Conservation (phyloP, 2,329 filamentous ascomycete genomes). For the Sporothrix sp. region DNA sequence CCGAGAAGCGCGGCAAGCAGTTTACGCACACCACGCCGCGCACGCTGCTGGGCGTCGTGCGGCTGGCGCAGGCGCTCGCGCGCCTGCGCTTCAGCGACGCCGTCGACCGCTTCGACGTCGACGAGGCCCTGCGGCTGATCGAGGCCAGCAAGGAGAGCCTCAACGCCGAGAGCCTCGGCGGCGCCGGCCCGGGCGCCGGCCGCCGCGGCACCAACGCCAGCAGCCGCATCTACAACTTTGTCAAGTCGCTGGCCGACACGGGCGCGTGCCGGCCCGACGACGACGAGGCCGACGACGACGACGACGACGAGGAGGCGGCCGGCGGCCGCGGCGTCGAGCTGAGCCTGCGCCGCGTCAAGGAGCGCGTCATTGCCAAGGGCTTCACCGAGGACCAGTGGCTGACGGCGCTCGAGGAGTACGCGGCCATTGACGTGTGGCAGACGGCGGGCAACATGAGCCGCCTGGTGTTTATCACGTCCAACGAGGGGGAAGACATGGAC, state of each 20-base stretch:
- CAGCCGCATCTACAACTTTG: conserved; percentile 89
- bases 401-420: conserved; percentile 80
- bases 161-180: conserved; percentile 60
- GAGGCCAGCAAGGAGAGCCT: conserved; percentile 91
- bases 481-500: conserved; percentile 43
- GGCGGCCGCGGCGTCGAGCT: conserved; percentile 49
- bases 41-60: conserved; percentile 85
- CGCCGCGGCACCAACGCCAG: conserved; percentile 67
- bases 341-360: conserved; percentile 78
- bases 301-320: conserved; percentile 37
- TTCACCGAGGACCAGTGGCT: conserved; percentile 93
- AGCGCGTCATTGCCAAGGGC: conserved; percentile 88
- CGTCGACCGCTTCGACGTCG: conserved; percentile 86
- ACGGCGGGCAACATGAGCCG: conserved; percentile 60
- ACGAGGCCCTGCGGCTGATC: conserved; percentile 82
- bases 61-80: conserved; percentile 86
- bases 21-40: conserved; percentile 91
- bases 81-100: conserved; percentile 78
- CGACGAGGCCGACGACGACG: conserved; percentile 46
- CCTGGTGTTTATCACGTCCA: conserved; percentile 58
- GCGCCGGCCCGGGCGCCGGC: conserved; percentile 35
- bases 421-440: conserved; percentile 77
- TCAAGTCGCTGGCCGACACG: conserved; percentile 76
- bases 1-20: conserved; percentile 82
- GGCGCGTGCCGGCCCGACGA: conserved; percentile 73